phyloP scores from a whole-genome alignment of 306 rosid species.

The Fragaria vesca region DNA sequence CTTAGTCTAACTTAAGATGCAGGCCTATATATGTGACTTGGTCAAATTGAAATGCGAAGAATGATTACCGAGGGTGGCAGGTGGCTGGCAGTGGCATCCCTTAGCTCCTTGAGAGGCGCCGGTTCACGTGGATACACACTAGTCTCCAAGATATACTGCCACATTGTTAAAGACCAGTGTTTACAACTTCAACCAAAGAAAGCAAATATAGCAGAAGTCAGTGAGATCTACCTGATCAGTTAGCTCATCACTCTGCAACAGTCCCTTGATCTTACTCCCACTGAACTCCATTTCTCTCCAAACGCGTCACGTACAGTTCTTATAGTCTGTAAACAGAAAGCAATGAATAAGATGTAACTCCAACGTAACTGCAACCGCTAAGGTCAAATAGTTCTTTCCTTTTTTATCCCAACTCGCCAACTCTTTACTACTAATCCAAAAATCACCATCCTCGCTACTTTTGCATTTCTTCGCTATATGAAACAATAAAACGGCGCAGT shows the following conservation, averaged over 20 bases:
- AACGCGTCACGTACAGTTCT: neutral
- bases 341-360: too few species aligned
- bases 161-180: neutral
- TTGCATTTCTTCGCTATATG: too few species aligned
- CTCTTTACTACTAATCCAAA: too few species aligned
- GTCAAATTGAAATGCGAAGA: neutral
- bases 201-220: neutral
- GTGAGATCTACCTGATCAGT: slow-evolving; percentile 1
- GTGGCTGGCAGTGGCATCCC: slow-evolving; percentile 37
- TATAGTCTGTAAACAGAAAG: neutral
- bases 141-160: slow-evolving; percentile 56
- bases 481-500: too few species aligned
- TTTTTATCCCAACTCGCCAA: too few species aligned
- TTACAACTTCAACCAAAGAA: too few species aligned
- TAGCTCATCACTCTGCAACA: slow-evolving; percentile 46
- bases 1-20: neutral
- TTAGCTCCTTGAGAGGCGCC: slow-evolving; percentile 49
- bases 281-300: slow-evolving; percentile 32
- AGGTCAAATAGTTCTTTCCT: too few species aligned
- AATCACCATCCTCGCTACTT: too few species aligned
- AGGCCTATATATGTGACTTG: neutral
- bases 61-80: slow-evolving; percentile 44
- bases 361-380: too few species aligned
- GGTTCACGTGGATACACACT: slow-evolving; percentile 64
- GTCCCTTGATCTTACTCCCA: neutral